A percentile compares a stretch with the other conserved stretches of the same genome.
phyloP scores from a whole-genome alignment of 257 asterid genomes.

The Fraxinus americana region DNA sequence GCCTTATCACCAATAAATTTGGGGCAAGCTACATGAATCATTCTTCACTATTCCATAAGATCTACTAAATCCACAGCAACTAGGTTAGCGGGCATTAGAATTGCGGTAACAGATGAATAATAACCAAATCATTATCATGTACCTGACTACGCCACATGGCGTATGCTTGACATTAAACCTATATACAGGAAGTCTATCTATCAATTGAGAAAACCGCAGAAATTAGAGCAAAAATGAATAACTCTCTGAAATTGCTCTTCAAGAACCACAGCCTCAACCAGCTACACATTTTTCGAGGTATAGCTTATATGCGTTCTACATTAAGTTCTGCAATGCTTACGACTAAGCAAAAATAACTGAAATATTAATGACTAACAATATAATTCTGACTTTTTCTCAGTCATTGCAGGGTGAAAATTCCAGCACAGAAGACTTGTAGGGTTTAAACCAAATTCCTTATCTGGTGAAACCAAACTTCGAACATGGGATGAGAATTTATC shows the following conservation, averaged over 20 bases:
- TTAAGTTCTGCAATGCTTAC: too few relatives aligned
- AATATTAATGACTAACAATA: not conserved
- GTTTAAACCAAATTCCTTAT: not conserved
- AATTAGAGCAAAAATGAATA: too few relatives aligned
- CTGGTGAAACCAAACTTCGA: not conserved
- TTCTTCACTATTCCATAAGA: not conserved
- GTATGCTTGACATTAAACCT: too few relatives aligned
- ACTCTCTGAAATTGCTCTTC: too few relatives aligned
- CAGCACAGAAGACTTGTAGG: not conserved
- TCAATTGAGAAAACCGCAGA: too few relatives aligned
- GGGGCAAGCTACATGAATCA: not conserved
- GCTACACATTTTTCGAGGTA: too few relatives aligned
- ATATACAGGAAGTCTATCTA: too few relatives aligned
- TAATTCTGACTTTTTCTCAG: not conserved
- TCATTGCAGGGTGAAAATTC: not conserved
- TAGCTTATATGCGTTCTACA: too few relatives aligned
- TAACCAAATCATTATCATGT: not conserved
- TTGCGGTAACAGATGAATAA: too few relatives aligned
- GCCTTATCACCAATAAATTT: not conserved
- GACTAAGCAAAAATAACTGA: too few relatives aligned
- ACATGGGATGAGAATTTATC: not conserved
- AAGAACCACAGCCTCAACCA: too few relatives aligned
- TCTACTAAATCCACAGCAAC: not conserved
- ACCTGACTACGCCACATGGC: too few relatives aligned
- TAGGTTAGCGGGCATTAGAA: not conserved